Base-by-base conservation (phyloP, 306 rosid species). In the Neltuma alba region DNA sequence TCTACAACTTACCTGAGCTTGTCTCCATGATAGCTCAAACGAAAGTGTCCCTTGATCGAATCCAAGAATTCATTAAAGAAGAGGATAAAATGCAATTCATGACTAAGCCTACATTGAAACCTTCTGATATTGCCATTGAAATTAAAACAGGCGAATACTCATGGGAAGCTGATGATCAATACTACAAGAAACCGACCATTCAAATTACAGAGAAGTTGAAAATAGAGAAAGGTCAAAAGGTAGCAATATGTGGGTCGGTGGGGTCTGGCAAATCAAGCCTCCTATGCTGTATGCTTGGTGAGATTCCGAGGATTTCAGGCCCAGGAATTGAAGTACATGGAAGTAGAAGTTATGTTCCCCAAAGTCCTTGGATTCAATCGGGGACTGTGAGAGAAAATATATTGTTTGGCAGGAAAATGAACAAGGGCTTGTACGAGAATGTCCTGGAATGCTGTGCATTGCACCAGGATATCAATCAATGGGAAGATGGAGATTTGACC, bases 231-330 rank as follows among this genome's bases (percentile, higher is more conserved):
- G 95, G 97, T n/a, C 83, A 80, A 58, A 92, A 94, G 81, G 95
- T 94, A 18, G 99, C 95, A 23, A 83, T 94, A 79, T 94, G 99
- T 44, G 97, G 97, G 8, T 83, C 95, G 4, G 94, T 91, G 23
- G 99, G 97, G 45, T 94, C 97, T 16, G 99, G 99, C 25, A 94
- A 94, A 78, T 94, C 99, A 76, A 94, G 97, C 81, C 86, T 94
- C 64, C 87, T 94, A 1, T 86, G 88, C 50, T 83, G 93, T 44
- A 84, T 92, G 83, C 85, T 94, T 4, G 97, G 91, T 14, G 99
- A 94, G 88, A 85, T 91, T 85, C 93, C 97, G 7, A 84, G 84
- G 81, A 81, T 91, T 78, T 89, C 95, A 23, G 97, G 97, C 82
- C 76, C 68, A 38, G 87, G 80, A 36, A 85, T 86, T 41, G 78